Evolutionary conservation across 495 filamentous ascomycete genomes (phyloP), one percentile per base, ranked within the genome.

Genomic region (Chaetomidium leptoderma): DNA sequence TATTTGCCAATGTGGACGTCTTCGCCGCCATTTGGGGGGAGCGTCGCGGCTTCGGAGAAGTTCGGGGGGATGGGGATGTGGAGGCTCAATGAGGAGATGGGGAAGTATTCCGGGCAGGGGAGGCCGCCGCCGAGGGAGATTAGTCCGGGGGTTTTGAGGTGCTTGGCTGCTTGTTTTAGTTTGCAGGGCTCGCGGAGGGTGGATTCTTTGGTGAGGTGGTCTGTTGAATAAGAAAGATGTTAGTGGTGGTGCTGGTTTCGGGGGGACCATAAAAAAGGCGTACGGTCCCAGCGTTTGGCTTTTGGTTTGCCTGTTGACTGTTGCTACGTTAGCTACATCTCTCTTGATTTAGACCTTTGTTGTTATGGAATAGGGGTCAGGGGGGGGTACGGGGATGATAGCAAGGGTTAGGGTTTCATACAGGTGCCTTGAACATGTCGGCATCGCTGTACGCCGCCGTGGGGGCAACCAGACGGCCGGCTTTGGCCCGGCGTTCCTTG

Each of bases 61-160:
- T 78, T 24, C 78, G 88, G 52, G 72, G 75, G 24, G 23, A 43
- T 19, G 11, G 71, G 66, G 13, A 74, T 63, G 29, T 61, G 63
- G 61, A 79, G 60, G 55, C 59, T 67, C 17, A 79, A 55, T 7
- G 66, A 70, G 37, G 71, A 66, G 55, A 79, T 63, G 39, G 93
- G 95, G 68, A 98, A 97, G 77, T 93, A 89, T 69, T 91, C 85
- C 52, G 87, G 79, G 29, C 88, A 91, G 10, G 93, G 93, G 32
- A 98, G 78, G 3, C 93, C 93, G 59, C 95, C 95, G 55, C 93
- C 93, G 13, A 98, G 84, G 6, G 89, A 93, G 69, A 98, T 92
- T 50, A 81, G 66, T 63, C 87, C 86, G 26, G 88, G 87, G 37
- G 74, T 86, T 59, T 85, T 86, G 44, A 98, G 76, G 60, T 79